Percentiles rank a stretch among this genome's conserved stretches.
Conservation (phyloP, 2,329 filamentous ascomycete genomes). For the Thyridium curvatum region DNA sequence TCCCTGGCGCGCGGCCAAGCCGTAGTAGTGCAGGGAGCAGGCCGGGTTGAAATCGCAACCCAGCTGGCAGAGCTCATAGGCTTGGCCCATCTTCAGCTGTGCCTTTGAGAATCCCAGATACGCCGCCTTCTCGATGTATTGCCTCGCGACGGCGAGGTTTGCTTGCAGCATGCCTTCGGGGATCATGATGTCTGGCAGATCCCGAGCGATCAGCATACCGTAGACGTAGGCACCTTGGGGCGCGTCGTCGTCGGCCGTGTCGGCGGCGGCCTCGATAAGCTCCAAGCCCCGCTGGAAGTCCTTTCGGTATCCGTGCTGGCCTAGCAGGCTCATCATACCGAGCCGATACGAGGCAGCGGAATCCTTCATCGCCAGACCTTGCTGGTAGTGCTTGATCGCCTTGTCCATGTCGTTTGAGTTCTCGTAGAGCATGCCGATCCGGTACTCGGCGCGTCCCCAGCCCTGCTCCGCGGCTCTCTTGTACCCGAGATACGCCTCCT, state of each 20-base stretch:
- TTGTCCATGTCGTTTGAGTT: conserved; percentile 88
- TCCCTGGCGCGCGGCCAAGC: conserved; percentile 83
- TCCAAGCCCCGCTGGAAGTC: conserved; percentile 74
- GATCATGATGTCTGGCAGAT: conserved; percentile 83
- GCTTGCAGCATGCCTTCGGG: conserved; percentile 64
- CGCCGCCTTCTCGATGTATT: conserved; percentile 94
- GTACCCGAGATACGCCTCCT: conserved; percentile 87
- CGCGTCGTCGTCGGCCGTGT: conserved; percentile 89
- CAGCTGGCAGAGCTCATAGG: conserved; percentile 89
- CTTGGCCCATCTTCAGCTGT: conserved; percentile 93
- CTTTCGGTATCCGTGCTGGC: conserved; percentile 84
- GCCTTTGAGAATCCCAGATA: conserved; percentile 95
- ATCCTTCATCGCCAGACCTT: conserved; percentile 72
- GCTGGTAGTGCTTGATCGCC: conserved; percentile 84
- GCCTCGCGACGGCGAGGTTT: conserved; percentile 66
- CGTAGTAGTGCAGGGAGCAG: conserved; percentile 91
- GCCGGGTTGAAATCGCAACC: conserved; percentile 93
- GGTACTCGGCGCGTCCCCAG: conserved; percentile 85
- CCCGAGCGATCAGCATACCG: conserved; percentile 86
- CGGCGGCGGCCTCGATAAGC: conserved; percentile 75
- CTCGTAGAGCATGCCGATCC: conserved; percentile 98
- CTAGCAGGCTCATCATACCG: conserved; percentile 95
- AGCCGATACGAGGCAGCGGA: conserved; percentile 82
- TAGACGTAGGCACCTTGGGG: conserved; percentile 94
- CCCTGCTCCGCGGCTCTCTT: conserved; percentile 75